Base-by-base conservation (phyloP, 139 green algal species). In the Mesostigma viride region DNA sequence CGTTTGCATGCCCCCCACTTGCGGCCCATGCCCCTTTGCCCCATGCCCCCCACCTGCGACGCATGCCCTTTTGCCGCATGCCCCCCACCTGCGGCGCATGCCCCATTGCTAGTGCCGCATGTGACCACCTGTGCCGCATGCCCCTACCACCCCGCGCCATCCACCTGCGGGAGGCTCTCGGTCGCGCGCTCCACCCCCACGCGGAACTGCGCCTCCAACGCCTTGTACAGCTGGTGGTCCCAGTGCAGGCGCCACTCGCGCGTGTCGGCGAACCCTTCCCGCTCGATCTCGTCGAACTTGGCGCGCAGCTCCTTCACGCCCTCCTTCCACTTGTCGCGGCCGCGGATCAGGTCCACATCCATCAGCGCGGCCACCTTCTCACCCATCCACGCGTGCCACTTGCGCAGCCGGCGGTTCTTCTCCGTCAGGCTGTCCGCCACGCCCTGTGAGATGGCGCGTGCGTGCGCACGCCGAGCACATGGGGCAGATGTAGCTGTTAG, bases 181-280 rank as follows among this genome's bases (percentile, higher is more conserved):
- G 87, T 86, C 63, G 90, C 81, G 60, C 62, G 70, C 59, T 86
- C 79, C 34, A 93, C 72, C 2, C 85, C 84, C 20, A 72, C 71
- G 8, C 70, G 44, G 74, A 87, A 93, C 75, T 91, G 86, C 65
- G 83, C 81, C 59, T 87, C 76, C 45, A 93, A 74, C 22, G 82
- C 83, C 73, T 83, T 79, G 66, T 76, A 75, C 35, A 92, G 75
- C 77, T 62, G 53, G 68, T 86, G 82, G 77, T 93, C 86, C 86
- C 86, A 93, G 69, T 91, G 84, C 69, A 88, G 76, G 2, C 87
- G 76, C 87, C 87, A 93, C 2, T 81, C 75, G 62, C 36, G 28
- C 51, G 45, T 47, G 4, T 71, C 73, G 30, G 33, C 68, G 65
- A 87, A 86, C 27, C 84, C 82, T 51, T 90, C 76, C 0, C 48